Evolutionary conservation across 2,329 filamentous ascomycete species (phyloP).

Genomic region (Fusarium oxysporum): DNA sequence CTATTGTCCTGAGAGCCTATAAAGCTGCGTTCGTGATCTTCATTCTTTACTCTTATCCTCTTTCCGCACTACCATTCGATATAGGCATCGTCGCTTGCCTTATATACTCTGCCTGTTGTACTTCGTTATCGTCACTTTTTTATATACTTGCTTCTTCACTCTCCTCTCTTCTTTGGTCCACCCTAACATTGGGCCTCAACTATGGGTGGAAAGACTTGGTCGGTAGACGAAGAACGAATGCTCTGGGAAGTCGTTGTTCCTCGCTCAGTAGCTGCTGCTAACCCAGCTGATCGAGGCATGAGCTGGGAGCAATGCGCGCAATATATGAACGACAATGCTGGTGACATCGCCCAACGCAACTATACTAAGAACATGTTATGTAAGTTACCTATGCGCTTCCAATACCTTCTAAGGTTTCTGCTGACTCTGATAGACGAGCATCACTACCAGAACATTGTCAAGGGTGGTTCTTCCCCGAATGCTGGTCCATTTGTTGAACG

Average conservation of each 20-base stretch:
- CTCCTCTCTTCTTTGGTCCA: background rate
- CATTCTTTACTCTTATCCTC: slow-evolving; percentile 11
- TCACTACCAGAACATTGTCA: slow-evolving; percentile 57
- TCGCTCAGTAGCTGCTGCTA: slow-evolving; percentile 50
- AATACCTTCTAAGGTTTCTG: background rate
- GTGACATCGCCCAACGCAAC: slow-evolving; percentile 49
- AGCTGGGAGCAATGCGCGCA: slow-evolving; percentile 54
- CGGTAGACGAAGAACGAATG: slow-evolving; percentile 58
- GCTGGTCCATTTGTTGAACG: slow-evolving; percentile 51
- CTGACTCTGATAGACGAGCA: slow-evolving; percentile 55
- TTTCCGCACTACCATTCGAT: slow-evolving; percentile 1
- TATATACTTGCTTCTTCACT: background rate
- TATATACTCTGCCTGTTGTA: slow-evolving; percentile 12
- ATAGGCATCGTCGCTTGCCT: background rate
- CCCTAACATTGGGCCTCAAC: slow-evolving; percentile 12
- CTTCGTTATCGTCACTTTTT: background rate
- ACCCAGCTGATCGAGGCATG: slow-evolving; percentile 26
- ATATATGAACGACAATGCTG: slow-evolving; percentile 54
- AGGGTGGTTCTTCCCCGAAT: slow-evolving; percentile 51
- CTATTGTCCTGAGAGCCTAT: slow-evolving; percentile 25
- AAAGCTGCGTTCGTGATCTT: slow-evolving; percentile 23
- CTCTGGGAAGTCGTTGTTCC: slow-evolving; percentile 60
- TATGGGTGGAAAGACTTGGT: slow-evolving; percentile 66
- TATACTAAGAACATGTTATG: slow-evolving; percentile 57
- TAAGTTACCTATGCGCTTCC: background rate